Conservation (phyloP, 352 stramenopile species). For the Globisporangium heterothallicum region DNA sequence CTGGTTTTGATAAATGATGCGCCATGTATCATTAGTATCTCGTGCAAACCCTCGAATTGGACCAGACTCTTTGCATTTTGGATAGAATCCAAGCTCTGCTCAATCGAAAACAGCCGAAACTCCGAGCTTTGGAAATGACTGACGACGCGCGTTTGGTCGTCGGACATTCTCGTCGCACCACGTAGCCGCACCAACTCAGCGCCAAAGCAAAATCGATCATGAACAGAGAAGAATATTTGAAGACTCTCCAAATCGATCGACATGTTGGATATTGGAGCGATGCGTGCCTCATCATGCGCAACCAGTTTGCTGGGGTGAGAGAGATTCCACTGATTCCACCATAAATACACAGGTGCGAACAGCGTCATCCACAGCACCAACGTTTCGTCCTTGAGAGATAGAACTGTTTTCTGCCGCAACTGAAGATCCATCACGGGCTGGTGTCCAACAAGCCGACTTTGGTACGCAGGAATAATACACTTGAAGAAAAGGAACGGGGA, state of each 20-base stretch:
- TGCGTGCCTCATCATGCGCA: conserved; percentile 35
- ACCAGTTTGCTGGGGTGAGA: conserved; percentile 60
- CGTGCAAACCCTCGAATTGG: conserved; percentile 22
- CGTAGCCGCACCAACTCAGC: conserved; percentile 29
- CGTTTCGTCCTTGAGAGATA: conserved; percentile 71
- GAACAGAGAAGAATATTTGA: conserved; percentile 47
- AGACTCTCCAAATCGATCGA: conserved; percentile 40
- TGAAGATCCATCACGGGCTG: conserved; percentile 51
- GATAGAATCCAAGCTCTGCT: conserved; percentile 21
- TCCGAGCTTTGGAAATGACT: conserved; percentile 26
- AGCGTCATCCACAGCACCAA: conserved; percentile 76
- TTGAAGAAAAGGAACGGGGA: conserved; percentile 43
- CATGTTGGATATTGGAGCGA: conserved; percentile 67
- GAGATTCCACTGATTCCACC: conserved; percentile 81
- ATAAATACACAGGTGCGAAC: conserved; percentile 71
- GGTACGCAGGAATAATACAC: conserved; percentile 69
- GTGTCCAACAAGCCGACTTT: conserved; percentile 74
- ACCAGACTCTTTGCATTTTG: conserved; percentile 23
- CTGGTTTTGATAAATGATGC: conserved; percentile 36
- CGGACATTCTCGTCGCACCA: conserved; percentile 21
- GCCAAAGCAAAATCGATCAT: conserved; percentile 60
- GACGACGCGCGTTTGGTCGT: conserved; percentile 26
- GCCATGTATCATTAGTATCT: conserved; percentile 34
- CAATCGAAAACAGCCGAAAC: conserved; percentile 34
- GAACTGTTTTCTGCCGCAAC: conserved; percentile 39